Percentiles rank a stretch among this genome's conserved stretches.
These are phyloP conservation scores for Naumovozyma dairenensis DNA, from an alignment of 805 yeast species.

Conservation along the genomic window DNA sequence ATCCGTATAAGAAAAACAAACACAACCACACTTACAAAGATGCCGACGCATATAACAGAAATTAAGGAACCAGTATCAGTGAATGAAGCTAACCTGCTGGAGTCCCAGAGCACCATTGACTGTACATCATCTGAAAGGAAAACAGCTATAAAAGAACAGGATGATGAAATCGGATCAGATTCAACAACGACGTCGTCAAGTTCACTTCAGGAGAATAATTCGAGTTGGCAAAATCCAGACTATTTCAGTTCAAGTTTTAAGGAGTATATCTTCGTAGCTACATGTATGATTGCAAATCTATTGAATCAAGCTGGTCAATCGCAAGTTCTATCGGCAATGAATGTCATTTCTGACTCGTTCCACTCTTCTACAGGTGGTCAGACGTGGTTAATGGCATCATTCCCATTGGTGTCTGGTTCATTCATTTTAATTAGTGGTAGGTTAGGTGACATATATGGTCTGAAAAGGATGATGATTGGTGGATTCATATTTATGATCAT, in stretches of 20 bases:
- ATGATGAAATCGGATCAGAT: too few species aligned
- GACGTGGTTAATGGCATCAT: slow-evolving; percentile 64
- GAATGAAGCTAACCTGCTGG: too few species aligned
- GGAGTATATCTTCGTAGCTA: slow-evolving; percentile 23
- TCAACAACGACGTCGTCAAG: too few species aligned
- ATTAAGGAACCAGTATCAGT: too few species aligned
- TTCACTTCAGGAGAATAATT: slow-evolving; percentile 2
- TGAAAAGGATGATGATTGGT: slow-evolving; percentile 39
- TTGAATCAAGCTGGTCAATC: slow-evolving; percentile 34
- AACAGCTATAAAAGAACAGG: too few species aligned
- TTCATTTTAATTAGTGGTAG: slow-evolving; percentile 60
- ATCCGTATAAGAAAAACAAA: too few species aligned
- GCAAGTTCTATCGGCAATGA: slow-evolving; percentile 32
- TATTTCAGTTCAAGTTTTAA: slow-evolving; percentile 12
- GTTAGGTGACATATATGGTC: slow-evolving; percentile 63
- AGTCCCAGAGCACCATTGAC: too few species aligned
- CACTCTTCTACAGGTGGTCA: too few species aligned
- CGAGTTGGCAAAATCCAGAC: slow-evolving; percentile 12
- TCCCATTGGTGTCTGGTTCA: slow-evolving; percentile 62
- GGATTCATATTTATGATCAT: slow-evolving; percentile 48
- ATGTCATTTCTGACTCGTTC: slow-evolving; percentile 28
- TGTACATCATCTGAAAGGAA: too few species aligned
- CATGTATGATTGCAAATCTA: slow-evolving; percentile 30
- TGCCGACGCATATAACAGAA: too few species aligned
- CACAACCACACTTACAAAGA: too few species aligned